Conservation (phyloP, 2,329 filamentous ascomycete species). For the Sporothrix schenckii region DNA sequence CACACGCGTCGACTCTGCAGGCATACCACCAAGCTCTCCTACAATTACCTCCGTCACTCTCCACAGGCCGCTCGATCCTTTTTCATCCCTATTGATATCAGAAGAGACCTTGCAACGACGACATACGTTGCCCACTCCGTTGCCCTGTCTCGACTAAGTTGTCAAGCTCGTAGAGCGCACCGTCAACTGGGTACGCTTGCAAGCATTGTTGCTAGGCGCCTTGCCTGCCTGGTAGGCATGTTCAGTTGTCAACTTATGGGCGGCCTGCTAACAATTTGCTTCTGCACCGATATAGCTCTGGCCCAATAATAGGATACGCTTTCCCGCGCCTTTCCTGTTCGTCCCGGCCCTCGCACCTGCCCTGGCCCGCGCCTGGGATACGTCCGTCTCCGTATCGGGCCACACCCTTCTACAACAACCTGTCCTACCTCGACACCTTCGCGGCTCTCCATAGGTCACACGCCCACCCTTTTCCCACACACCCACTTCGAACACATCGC, state of each 20-base stretch:
- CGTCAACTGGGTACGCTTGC: background rate
- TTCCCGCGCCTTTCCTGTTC: slow-evolving; percentile 18
- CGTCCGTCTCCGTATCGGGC: slow-evolving; percentile 14
- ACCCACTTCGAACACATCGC: background rate
- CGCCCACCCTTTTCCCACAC: slow-evolving; percentile 20
- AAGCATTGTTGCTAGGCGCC: background rate
- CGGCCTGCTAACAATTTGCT: background rate
- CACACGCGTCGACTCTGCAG: slow-evolving; percentile 18
- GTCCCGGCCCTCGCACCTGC: slow-evolving; percentile 20
- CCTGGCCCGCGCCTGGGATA: slow-evolving; percentile 16
- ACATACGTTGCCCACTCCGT: background rate
- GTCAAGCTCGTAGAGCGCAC: background rate
- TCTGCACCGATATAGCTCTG: slow-evolving; percentile 1
- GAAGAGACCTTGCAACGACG: background rate
- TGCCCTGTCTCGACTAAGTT: background rate
- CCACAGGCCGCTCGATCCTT: slow-evolving; percentile 17
- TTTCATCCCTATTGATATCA: background rate
- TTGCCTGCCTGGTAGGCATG: background rate
- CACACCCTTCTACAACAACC: slow-evolving; percentile 4
- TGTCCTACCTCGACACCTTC: background rate
- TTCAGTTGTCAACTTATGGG: background rate
- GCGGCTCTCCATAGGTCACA: slow-evolving; percentile 15
- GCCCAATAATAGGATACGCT: slow-evolving; percentile 5
- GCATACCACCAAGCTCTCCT: background rate
- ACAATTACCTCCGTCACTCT: slow-evolving; percentile 10